phyloP scores from a whole-genome alignment of 2,329 filamentous ascomycete genomes.

The Colletotrichum simmondsii region DNA sequence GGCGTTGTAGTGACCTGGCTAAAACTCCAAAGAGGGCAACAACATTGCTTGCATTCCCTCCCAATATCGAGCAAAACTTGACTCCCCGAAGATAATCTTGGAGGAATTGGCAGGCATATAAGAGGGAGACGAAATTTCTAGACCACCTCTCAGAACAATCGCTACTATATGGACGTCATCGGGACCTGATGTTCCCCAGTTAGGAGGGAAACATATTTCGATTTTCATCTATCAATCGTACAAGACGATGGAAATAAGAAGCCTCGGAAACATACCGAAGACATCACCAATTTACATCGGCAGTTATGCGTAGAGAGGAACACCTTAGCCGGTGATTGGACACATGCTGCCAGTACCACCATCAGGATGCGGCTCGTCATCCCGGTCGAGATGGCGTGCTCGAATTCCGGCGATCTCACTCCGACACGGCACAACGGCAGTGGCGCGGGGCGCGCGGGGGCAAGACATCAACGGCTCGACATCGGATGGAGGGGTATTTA shows the following conservation, averaged over 20 bases:
- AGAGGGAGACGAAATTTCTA: too few species aligned
- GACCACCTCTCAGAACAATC: too few species aligned
- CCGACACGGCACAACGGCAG: background rate
- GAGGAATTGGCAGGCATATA: too few species aligned
- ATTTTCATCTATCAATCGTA: too few species aligned
- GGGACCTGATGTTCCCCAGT: too few species aligned
- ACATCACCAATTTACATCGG: background rate
- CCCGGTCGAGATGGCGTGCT: conserved; percentile 32
- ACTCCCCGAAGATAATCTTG: too few species aligned
- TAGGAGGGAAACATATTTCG: too few species aligned
- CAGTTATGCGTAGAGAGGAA: background rate
- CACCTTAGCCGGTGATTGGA: background rate
- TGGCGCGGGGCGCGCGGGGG: conserved; percentile 5
- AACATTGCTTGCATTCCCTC: too few species aligned
- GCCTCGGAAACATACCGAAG: background rate
- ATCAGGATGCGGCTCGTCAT: conserved; percentile 15
- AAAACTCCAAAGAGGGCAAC: too few species aligned
- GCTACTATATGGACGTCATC: too few species aligned
- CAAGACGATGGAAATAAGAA: background rate
- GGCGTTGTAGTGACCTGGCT: too few species aligned
- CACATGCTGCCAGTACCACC: background rate
- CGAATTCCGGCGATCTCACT: background rate
- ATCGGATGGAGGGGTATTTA: conserved; percentile 28
- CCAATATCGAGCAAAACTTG: too few species aligned
- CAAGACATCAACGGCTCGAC: background rate